Evolutionary conservation across 768 basidiomycete genomes (phyloP).

Genomic region (Tephrocybe sp.): DNA sequence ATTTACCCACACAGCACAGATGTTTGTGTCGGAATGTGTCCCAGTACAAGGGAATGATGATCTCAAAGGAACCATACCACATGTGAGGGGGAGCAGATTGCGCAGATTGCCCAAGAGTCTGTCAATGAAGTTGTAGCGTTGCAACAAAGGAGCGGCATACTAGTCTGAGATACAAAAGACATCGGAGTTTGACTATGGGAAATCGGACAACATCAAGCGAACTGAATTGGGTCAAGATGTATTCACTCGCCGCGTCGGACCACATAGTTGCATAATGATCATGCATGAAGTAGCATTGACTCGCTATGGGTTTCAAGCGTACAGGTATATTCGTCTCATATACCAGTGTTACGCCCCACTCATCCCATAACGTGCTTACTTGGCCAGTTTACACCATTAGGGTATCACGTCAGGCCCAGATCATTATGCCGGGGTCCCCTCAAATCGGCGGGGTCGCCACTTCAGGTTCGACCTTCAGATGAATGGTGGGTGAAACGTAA

Average conservation of each 20-base stretch:
- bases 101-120: too few species aligned
- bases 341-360: neutral
- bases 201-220: neutral
- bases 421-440: constrained; percentile 15
- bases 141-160: neutral
- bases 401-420: constrained; percentile 12
- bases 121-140: too few species aligned
- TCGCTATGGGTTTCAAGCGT: too few species aligned
- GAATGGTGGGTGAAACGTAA: constrained; percentile 19
- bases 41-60: too few species aligned
- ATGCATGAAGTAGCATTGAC: too few species aligned
- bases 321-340: too few species aligned
- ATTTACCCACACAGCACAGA: too few species aligned
- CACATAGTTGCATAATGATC: neutral
- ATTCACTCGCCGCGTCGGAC: neutral
- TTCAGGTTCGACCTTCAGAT: constrained; percentile 18
- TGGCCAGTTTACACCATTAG: neutral
- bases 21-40: too few species aligned
- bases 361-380: neutral
- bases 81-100: too few species aligned
- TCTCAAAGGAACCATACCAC: too few species aligned
- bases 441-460: constrained; percentile 13
- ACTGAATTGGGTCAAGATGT: constrained; percentile 2
- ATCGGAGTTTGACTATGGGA: constrained; percentile 6
- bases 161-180: neutral